Evolutionary conservation across 75 land plant genomes (phyloP).

Genomic region (Gnetum montanum): DNA sequence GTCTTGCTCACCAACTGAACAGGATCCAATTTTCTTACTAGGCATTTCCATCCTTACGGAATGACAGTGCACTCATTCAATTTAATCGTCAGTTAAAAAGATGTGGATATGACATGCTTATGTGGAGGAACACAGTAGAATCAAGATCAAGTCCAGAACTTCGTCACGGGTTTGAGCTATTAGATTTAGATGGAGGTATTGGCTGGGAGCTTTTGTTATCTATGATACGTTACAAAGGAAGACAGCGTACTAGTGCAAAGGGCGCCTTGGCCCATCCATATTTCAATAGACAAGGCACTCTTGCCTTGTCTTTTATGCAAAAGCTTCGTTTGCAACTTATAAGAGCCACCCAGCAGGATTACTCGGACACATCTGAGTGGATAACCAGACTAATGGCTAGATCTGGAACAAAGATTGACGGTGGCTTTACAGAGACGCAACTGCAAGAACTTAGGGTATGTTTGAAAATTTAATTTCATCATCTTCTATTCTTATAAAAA

Average conservation of each 20-base stretch:
- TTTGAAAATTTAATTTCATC: too few species aligned
- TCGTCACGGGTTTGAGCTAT: slow-evolving; percentile 70
- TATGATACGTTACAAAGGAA: slow-evolving; percentile 89
- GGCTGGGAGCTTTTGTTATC: slow-evolving; percentile 96
- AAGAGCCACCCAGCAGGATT: slow-evolving; percentile 64
- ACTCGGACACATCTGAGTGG: slow-evolving; percentile 73
- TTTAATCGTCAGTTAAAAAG: slow-evolving; percentile 98
- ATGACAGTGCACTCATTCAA: slow-evolving; percentile 81
- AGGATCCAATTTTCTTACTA: slow-evolving; percentile 13
- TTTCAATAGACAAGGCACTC: slow-evolving; percentile 67
- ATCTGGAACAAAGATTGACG: slow-evolving; percentile 74
- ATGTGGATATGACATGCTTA: slow-evolving; percentile 60
- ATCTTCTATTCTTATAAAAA: background rate
- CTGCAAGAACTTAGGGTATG: slow-evolving; percentile 77
- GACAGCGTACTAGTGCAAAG: slow-evolving; percentile 76
- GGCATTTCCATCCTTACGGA: slow-evolving; percentile 79
- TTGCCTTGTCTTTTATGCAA: slow-evolving; percentile 69
- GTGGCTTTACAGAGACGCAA: slow-evolving; percentile 95
- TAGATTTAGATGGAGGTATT: slow-evolving; percentile 84
- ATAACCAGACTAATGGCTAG: slow-evolving; percentile 67
- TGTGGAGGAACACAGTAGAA: slow-evolving; percentile 74
- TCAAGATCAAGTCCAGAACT: slow-evolving; percentile 73
- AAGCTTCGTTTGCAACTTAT: slow-evolving; percentile 56
- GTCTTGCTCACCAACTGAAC: too few species aligned
- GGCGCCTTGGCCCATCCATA: slow-evolving; percentile 91